These are phyloP conservation scores for Psophocarpus tetragonolobus DNA, from an alignment of 306 rosid genomes.

Conservation along the genomic window DNA sequence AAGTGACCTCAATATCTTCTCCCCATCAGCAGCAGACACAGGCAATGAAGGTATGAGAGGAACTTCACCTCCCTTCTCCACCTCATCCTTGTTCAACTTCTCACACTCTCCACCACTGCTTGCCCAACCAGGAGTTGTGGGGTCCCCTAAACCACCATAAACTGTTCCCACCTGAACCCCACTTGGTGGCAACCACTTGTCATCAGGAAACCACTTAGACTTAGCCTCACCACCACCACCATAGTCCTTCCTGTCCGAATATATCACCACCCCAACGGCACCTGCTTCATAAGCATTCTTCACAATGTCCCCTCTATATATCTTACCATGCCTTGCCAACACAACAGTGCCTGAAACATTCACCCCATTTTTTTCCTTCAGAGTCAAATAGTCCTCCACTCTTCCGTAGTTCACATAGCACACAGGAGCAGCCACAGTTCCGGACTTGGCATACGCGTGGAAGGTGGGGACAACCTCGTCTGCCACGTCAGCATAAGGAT, in stretches of 20 bases:
- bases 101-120: slow-evolving; percentile 53
- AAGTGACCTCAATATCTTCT: slow-evolving; percentile 50
- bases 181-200: slow-evolving; percentile 73
- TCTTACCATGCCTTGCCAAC: slow-evolving; percentile 58
- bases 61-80: slow-evolving; percentile 52
- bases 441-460: slow-evolving; percentile 74
- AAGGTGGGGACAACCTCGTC: slow-evolving; percentile 55
- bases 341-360: slow-evolving; percentile 53
- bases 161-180: slow-evolving; percentile 76
- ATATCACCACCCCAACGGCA: slow-evolving; percentile 61
- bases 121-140: slow-evolving; percentile 79
- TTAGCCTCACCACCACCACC: slow-evolving; percentile 56
- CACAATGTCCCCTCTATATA: slow-evolving; percentile 67
- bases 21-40: slow-evolving; percentile 60
- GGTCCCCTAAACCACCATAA: slow-evolving; percentile 58
- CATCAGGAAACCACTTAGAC: slow-evolving; percentile 60
- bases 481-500: slow-evolving; percentile 61
- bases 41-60: slow-evolving; percentile 80
- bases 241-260: slow-evolving; percentile 67
- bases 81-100: slow-evolving; percentile 52
- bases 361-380: slow-evolving; percentile 47
- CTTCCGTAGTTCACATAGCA: slow-evolving; percentile 67
- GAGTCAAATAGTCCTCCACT: slow-evolving; percentile 52
- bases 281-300: slow-evolving; percentile 56
- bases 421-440: slow-evolving; percentile 46